Percentiles rank a stretch among this genome's conserved stretches.
Conservation (phyloP, 2,329 filamentous ascomycete species). For the Fusarium oligoseptatum region DNA sequence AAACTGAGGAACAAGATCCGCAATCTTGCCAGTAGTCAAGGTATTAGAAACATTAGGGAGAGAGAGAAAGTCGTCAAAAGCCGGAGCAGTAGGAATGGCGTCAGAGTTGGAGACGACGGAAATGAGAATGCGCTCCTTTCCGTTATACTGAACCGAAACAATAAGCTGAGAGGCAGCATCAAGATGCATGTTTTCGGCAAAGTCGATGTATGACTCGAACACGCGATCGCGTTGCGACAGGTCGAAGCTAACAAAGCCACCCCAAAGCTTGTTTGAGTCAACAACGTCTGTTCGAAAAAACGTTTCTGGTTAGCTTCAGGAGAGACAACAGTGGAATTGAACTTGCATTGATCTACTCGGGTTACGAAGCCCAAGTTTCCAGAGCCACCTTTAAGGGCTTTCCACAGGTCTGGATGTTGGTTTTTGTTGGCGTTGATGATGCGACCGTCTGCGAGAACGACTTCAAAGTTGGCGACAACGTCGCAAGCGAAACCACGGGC, state of each 20-base stretch:
- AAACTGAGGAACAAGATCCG: conserved; percentile 49
- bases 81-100: conserved; percentile 37
- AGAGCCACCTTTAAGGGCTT: conserved; percentile 61
- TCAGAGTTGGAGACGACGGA: conserved; percentile 48
- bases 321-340: not conserved
- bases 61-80: conserved; percentile 41
- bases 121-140: conserved; percentile 27
- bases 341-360: conserved; percentile 39
- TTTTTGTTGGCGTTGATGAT: conserved; percentile 57
- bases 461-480: conserved; percentile 55
- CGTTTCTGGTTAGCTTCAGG: not conserved
- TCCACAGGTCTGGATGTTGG: conserved; percentile 57
- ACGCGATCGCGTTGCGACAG: conserved; percentile 40
- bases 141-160: conserved; percentile 40
- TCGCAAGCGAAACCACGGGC: conserved; percentile 58
- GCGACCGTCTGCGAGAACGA: conserved; percentile 58
- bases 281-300: conserved; percentile 15
- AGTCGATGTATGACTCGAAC: conserved; percentile 47
- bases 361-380: conserved; percentile 61
- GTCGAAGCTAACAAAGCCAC: conserved; percentile 46
- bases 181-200: conserved; percentile 44
- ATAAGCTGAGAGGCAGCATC: conserved; percentile 49
- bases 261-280: conserved; percentile 46
- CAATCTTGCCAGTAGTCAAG: conserved; percentile 37
- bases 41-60: conserved; percentile 43